A percentile compares a stretch with the other conserved stretches of the same genome.
These are phyloP conservation scores for Apiospora koreana DNA, from an alignment of 2,329 filamentous ascomycete genomes.

Conservation along the genomic window DNA sequence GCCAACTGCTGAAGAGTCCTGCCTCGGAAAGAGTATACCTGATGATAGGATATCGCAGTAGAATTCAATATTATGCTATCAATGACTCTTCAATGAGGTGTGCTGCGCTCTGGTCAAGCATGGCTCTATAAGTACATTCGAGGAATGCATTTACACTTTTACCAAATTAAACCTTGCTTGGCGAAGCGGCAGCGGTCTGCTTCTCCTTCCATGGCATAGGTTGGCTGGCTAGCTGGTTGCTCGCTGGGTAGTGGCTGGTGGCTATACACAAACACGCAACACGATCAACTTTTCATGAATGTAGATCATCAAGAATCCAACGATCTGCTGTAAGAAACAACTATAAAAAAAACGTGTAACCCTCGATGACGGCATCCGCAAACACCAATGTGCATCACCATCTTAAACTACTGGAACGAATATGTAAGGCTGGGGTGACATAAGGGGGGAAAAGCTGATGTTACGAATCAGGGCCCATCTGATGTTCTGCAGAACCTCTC, in stretches of 20 bases:
- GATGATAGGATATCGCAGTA: not conserved
- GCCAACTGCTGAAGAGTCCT: not conserved
- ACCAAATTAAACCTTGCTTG: not conserved
- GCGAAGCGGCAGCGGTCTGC: not conserved
- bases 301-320: not conserved
- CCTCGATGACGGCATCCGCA: not conserved
- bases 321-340: not conserved
- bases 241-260: too few species aligned
- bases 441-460: not conserved
- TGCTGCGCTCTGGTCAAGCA: not conserved
- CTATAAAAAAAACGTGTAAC: constrained; percentile 1
- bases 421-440: constrained; percentile 3
- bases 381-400: constrained; percentile 10
- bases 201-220: not conserved
- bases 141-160: not conserved
- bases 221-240: not conserved
- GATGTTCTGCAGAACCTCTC: constrained; percentile 7
- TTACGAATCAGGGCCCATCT: constrained; percentile 8
- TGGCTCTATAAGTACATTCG: not conserved
- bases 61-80: not conserved
- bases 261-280: not conserved
- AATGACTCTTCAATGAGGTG: not conserved
- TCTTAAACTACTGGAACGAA: constrained; percentile 5
- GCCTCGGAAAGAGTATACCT: not conserved
- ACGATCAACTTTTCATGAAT: not conserved